These are phyloP conservation scores for Volvariella volvacea DNA, from an alignment of 1,284 basidiomycete genomes.

Conservation along the genomic window DNA sequence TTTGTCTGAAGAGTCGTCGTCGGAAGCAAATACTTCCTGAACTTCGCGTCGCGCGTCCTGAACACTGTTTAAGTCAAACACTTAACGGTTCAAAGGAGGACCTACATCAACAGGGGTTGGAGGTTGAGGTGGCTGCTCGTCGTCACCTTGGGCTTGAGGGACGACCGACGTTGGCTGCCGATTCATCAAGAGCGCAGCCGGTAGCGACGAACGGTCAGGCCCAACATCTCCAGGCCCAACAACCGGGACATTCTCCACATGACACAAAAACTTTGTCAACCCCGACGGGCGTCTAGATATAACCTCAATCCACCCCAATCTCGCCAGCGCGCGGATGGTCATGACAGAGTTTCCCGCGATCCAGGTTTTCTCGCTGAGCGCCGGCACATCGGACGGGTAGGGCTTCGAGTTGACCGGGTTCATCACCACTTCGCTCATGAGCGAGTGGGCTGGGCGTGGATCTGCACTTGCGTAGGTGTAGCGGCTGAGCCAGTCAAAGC, in stretches of 20 bases:
- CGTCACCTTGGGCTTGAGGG: constrained; percentile 15
- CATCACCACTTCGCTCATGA: constrained; percentile 71
- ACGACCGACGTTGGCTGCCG: constrained; percentile 34
- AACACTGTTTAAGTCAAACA: no score
- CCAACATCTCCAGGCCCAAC: constrained; percentile 78
- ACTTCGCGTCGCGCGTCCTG: constrained; percentile 18
- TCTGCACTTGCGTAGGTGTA: constrained; percentile 95
- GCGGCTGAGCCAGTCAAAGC: constrained; percentile 95
- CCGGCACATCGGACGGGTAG: constrained; percentile 25
- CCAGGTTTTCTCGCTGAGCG: constrained; percentile 73
- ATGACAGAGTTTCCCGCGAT: constrained; percentile 82
- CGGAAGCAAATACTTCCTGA: constrained; percentile 17
- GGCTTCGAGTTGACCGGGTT: constrained; percentile 32
- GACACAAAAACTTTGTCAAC: constrained; percentile 81
- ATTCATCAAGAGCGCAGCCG: constrained; percentile 72
- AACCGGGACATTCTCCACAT: constrained; percentile 86
- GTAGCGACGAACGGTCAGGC: constrained; percentile 67
- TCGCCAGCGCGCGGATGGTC: constrained; percentile 71
- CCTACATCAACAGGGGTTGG: no score
- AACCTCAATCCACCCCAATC: constrained; percentile 88
- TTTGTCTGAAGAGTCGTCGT: constrained; percentile 16
- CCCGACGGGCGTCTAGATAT: constrained; percentile 86
- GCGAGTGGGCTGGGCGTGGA: constrained; percentile 79
- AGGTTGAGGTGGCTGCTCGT: constrained; percentile 14
- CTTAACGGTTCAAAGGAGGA: no score